A percentile compares a stretch with the other conserved stretches of the same genome.
Evolutionary conservation across 225 moss, liverwort and hornwort species (phyloP).

Genomic region (Rhytidiadelphus loreus): DNA sequence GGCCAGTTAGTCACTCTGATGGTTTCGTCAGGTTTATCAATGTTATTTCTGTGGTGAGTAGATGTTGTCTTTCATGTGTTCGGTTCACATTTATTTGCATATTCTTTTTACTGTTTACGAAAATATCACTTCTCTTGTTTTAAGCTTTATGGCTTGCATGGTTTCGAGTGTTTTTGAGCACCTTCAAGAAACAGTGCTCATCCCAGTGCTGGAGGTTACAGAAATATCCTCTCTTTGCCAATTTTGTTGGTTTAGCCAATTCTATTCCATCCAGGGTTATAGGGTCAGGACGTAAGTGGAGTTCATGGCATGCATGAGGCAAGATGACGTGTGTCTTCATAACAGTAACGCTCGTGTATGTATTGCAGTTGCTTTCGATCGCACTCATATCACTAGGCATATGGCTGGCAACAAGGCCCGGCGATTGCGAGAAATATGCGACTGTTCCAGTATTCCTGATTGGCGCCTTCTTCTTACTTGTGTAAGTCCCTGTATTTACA

Average conservation of each 20-base stretch:
- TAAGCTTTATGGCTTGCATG: background rate
- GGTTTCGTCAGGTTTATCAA: slow-evolving; percentile 30
- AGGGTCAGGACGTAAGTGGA: background rate
- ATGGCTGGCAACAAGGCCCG: slow-evolving; percentile 51
- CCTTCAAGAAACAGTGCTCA: background rate
- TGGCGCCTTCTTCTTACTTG: slow-evolving; percentile 36
- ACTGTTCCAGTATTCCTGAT: slow-evolving; percentile 41
- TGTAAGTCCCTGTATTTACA: slow-evolving; percentile 14
- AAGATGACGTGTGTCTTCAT: background rate
- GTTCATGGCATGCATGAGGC: background rate
- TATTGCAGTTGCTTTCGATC: slow-evolving; percentile 28
- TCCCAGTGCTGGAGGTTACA: background rate
- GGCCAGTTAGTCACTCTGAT: slow-evolving; percentile 24
- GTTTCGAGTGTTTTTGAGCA: background rate
- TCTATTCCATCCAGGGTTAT: background rate
- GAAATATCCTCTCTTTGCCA: background rate
- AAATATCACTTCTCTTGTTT: background rate
- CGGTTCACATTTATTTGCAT: background rate
- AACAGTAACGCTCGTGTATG: background rate
- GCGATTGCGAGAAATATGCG: slow-evolving; percentile 46
- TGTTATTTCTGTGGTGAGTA: slow-evolving; percentile 33
- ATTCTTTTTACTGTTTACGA: background rate
- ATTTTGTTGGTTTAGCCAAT: background rate
- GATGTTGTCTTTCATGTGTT: background rate
- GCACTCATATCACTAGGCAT: slow-evolving; percentile 33